Evolutionary conservation across 768 basidiomycete species (phyloP).

Genomic region (Boletus fagicola): DNA sequence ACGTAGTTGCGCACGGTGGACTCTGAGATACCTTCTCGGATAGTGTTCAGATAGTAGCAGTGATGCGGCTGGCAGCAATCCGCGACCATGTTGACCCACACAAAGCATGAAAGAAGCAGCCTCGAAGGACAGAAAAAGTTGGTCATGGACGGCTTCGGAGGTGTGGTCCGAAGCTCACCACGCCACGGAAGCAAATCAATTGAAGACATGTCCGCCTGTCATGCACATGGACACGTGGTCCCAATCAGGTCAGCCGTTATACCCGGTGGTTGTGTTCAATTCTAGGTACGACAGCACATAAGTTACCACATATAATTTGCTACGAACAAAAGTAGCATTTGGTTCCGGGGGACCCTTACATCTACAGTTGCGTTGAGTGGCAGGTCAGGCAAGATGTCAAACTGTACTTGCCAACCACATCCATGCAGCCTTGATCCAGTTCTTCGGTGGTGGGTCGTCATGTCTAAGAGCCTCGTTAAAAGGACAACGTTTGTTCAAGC

Average conservation of each 20-base stretch:
- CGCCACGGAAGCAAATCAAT: background rate
- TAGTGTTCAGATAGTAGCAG: background rate
- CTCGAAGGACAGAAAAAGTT: background rate
- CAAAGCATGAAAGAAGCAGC: background rate
- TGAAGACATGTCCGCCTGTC: background rate
- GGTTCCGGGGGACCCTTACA: slow-evolving; percentile 3
- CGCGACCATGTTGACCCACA: background rate
- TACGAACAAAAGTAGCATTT: background rate
- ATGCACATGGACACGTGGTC: background rate
- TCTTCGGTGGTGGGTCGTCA: slow-evolving; percentile 23
- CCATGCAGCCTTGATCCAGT: slow-evolving; percentile 19
- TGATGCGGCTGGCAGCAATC: background rate
- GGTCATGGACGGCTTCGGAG: background rate
- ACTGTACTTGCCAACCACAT: slow-evolving; percentile 19
- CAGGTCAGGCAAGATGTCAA: too few relatives aligned
- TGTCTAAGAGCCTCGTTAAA: slow-evolving; percentile 9
- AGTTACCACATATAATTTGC: slow-evolving; percentile 22
- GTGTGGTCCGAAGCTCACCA: background rate
- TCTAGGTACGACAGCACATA: background rate
- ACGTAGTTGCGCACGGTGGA: too few relatives aligned
- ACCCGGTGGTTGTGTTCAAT: background rate
- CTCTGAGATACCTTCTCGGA: background rate
- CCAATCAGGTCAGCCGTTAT: background rate
- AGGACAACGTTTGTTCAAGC: background rate
- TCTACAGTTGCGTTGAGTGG: slow-evolving; percentile 3